These are phyloP conservation scores for Monascus ruber DNA, from an alignment of 2,329 filamentous ascomycete genomes.

Conservation along the genomic window DNA sequence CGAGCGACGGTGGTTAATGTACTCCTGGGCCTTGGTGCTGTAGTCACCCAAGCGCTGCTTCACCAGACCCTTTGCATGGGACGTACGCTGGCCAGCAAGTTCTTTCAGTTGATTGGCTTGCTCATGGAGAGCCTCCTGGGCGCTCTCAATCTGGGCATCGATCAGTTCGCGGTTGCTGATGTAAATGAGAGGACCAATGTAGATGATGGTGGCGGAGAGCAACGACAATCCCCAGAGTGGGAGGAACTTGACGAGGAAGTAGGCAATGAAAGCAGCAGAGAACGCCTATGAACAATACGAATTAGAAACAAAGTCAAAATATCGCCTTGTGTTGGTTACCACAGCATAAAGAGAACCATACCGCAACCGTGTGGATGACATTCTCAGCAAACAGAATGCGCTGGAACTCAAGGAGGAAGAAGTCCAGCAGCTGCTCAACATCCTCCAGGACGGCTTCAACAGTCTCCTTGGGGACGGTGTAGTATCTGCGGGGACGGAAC, in stretches of 20 bases:
- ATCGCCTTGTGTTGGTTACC: no score
- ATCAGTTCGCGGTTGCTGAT: slow-evolving; percentile 55
- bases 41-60: slow-evolving; percentile 51
- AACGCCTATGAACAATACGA: slow-evolving; percentile 38
- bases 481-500: slow-evolving; percentile 54
- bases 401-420: slow-evolving; percentile 58
- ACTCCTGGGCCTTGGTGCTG: slow-evolving; percentile 48
- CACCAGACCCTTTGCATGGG: slow-evolving; percentile 45
- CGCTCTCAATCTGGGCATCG: slow-evolving; percentile 47
- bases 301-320: no score
- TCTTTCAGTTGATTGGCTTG: slow-evolving; percentile 51
- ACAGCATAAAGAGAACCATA: slow-evolving; percentile 29
- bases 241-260: slow-evolving; percentile 55
- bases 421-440: slow-evolving; percentile 54
- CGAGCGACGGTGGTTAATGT: slow-evolving; percentile 32
- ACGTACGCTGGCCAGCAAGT: slow-evolving; percentile 49
- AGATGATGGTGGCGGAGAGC: slow-evolving; percentile 44
- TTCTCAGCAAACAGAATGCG: slow-evolving; percentile 57
- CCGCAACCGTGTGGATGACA: slow-evolving; percentile 47
- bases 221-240: slow-evolving; percentile 54
- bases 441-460: slow-evolving; percentile 52
- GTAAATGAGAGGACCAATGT: slow-evolving; percentile 51
- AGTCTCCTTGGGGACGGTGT: slow-evolving; percentile 53
- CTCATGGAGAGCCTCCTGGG: slow-evolving; percentile 42
- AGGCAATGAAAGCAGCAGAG: slow-evolving; percentile 45